Conservation (phyloP, 331 rosid species). For the Quercus phellos region DNA sequence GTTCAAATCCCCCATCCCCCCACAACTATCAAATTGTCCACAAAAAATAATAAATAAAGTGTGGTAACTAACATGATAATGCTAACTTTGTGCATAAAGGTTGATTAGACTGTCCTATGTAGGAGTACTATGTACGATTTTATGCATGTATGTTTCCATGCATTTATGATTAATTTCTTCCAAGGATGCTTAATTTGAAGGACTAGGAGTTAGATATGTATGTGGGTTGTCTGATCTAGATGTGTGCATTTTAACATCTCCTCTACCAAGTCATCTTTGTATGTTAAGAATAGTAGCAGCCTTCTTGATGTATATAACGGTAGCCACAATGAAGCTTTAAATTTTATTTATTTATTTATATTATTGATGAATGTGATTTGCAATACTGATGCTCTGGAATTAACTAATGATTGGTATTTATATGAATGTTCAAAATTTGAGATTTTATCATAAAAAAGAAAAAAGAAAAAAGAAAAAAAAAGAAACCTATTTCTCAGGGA, state of each 20-base stretch:
- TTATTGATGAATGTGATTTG: background rate
- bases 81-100: background rate
- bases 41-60: too few relatives aligned
- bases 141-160: background rate
- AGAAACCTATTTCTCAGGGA: background rate
- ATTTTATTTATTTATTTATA: background rate
- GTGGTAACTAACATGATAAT: background rate
- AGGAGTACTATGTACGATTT: background rate
- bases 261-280: background rate
- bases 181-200: background rate
- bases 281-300: background rate
- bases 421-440: background rate
- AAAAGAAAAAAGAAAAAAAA: background rate
- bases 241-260: background rate
- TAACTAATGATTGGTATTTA: background rate
- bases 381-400: background rate
- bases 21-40: too few relatives aligned
- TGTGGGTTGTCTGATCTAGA: background rate
- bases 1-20: too few relatives aligned
- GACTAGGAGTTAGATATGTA: background rate
- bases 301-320: background rate
- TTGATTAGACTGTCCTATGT: background rate
- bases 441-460: background rate
- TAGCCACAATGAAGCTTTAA: background rate
- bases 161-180: background rate